These are phyloP conservation scores for Austropuccinia psidii DNA, from an alignment of 1,284 basidiomycete genomes.

Conservation along the genomic window DNA sequence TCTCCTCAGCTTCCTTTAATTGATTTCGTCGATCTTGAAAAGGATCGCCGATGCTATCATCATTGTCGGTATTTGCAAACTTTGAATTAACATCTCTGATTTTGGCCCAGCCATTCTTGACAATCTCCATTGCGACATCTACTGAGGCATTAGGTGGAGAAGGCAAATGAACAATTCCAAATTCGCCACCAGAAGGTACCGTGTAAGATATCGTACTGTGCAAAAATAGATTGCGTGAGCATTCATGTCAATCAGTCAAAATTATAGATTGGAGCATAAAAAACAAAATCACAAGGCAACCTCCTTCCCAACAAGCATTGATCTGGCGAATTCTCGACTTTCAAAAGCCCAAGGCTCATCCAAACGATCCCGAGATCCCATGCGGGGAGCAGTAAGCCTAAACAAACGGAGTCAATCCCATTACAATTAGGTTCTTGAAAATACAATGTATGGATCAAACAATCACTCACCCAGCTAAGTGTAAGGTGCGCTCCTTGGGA, in stretches of 20 bases:
- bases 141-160: slow-evolving; percentile 23
- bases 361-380: slow-evolving; percentile 24
- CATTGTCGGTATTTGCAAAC: slow-evolving; percentile 55
- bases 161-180: slow-evolving; percentile 20
- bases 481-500: slow-evolving; percentile 34
- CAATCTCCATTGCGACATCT: slow-evolving; percentile 69
- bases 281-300: slow-evolving; percentile 12
- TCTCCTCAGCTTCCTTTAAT: slow-evolving; percentile 58
- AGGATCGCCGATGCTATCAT: slow-evolving; percentile 40
- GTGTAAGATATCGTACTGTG: slow-evolving; percentile 29
- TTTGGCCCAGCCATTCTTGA: slow-evolving; percentile 83
- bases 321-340: slow-evolving; percentile 30
- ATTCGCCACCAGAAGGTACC: slow-evolving; percentile 32
- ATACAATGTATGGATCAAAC: neutral
- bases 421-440: neutral
- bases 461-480: slow-evolving; percentile 25
- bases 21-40: slow-evolving; percentile 49
- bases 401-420: neutral
- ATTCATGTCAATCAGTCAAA: neutral
- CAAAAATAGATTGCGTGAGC: neutral
- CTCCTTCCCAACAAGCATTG: slow-evolving; percentile 31
- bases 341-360: slow-evolving; percentile 37
- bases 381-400: slow-evolving; percentile 30
- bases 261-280: neutral
- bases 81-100: slow-evolving; percentile 72